Evolutionary conservation across 2,329 filamentous ascomycete species (phyloP).

Genomic region (Didymellaceae sp.): DNA sequence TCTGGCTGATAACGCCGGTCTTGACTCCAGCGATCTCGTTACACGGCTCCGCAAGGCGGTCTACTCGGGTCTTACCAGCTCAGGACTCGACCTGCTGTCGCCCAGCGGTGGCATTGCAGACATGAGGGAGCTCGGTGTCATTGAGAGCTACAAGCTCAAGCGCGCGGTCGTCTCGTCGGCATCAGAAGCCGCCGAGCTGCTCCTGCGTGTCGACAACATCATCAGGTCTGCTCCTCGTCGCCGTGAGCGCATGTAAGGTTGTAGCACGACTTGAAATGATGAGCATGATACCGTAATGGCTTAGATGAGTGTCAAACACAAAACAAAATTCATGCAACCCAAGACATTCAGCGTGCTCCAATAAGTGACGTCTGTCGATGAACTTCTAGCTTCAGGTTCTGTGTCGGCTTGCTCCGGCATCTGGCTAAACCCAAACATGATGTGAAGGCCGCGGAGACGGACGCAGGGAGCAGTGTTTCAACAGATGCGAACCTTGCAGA

Average conservation of each 20-base stretch:
- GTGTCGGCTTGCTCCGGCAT: no score
- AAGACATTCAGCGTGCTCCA: constrained; percentile 3
- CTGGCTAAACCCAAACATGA: neutral
- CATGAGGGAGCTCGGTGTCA: constrained; percentile 93
- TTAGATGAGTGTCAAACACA: constrained; percentile 40
- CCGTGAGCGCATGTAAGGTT: constrained; percentile 73
- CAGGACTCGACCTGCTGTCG: constrained; percentile 85
- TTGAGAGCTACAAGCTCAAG: constrained; percentile 99
- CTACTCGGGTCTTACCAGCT: constrained; percentile 92
- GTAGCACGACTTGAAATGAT: constrained; percentile 7
- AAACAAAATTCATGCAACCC: constrained; percentile 36
- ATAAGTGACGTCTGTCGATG: neutral
- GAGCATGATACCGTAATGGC: constrained; percentile 28
- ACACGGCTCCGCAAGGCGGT: constrained; percentile 90
- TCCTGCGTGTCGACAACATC: constrained; percentile 96
- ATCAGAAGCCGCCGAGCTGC: constrained; percentile 93
- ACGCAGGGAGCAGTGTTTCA: constrained; percentile 4
- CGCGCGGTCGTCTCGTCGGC: constrained; percentile 96
- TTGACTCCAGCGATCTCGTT: constrained; percentile 94
- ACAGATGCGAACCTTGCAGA: constrained; percentile 11
- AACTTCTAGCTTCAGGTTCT: neutral
- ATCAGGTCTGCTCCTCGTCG: constrained; percentile 89
- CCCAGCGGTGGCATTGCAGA: constrained; percentile 92
- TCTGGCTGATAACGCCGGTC: constrained; percentile 93
- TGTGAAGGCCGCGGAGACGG: neutral